Evolutionary conservation across 805 yeast genomes (phyloP), one percentile per base, ranked within the genome.

Genomic region (Candida schatavii): DNA sequence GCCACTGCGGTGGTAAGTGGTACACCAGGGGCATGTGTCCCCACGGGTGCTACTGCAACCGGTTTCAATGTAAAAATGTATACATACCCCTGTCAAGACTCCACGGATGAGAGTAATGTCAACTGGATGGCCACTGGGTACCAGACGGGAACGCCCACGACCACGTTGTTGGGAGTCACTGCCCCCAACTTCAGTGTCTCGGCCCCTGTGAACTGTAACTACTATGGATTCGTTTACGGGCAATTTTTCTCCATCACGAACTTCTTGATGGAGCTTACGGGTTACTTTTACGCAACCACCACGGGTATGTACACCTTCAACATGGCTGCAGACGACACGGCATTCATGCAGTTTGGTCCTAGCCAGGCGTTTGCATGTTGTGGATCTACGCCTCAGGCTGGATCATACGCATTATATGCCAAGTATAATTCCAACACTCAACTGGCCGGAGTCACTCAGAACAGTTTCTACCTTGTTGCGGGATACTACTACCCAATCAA

Each of bases 291-390:
- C 15, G 61, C 70, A n/a, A 37, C 47, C 5, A 46, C 41, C 17
- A 45, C 59, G 17, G 71, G 70, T 44, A 39, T 49, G 7, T 66
- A 59, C 36, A 40, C 48, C 0, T 49, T 64, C 35, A 27, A 40
- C 10, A 41, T 62, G 14, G 31, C 35, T 5, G 53, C 56, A 18
- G 70, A 64, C 51, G 70, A 66, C 47, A 47, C 53, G 17, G 62
- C 51, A 17, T 57, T 56, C 49, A 60, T 68, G 34, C 54, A 50
- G 37, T 45, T 59, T 39, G 66, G 66, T 34, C 32, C 47, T 35
- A 57, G 57, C 6, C 55, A 51, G 42, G 62, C 63, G 6, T 57
- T 68, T 18, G 56, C 55, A 25, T 71, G 77, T 50, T 60, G 71
- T 50, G 43, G 49, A 23, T 45, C 54, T 4, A 15, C 14, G 26